Percentiles rank a stretch among this genome's conserved stretches.
phyloP scores from a whole-genome alignment of 805 yeast species.

The Suhomyces pyralidae region DNA sequence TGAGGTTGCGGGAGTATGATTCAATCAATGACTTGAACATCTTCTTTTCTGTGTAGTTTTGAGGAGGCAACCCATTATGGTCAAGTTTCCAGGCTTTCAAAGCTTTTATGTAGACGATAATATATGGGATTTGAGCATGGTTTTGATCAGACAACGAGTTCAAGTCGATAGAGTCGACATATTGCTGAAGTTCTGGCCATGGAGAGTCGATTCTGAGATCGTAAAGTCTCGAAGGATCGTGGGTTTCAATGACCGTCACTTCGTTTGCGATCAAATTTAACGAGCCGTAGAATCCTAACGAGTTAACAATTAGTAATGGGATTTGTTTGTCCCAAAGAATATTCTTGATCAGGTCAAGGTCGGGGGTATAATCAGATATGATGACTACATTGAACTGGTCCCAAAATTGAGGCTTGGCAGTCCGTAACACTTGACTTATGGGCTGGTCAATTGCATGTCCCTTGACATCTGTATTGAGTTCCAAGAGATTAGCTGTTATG shows the following conservation, averaged over 20 bases:
- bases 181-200: slow-evolving; percentile 64
- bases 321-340: slow-evolving; percentile 42
- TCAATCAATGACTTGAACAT: slow-evolving; percentile 37
- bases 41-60: slow-evolving; percentile 38
- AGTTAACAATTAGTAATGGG: slow-evolving; percentile 52
- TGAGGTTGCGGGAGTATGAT: slow-evolving; percentile 42
- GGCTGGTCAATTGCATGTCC: slow-evolving; percentile 27
- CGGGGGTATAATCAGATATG: slow-evolving; percentile 28
- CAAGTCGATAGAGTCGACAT: slow-evolving; percentile 51
- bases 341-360: slow-evolving; percentile 27
- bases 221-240: slow-evolving; percentile 58
- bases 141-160: slow-evolving; percentile 42
- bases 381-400: slow-evolving; percentile 49
- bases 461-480: slow-evolving; percentile 58
- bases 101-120: slow-evolving; percentile 58
- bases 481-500: slow-evolving; percentile 42
- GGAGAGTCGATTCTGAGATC: slow-evolving; percentile 69
- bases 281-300: slow-evolving; percentile 66
- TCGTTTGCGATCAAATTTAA: slow-evolving; percentile 52
- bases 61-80: slow-evolving; percentile 31
- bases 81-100: slow-evolving; percentile 39
- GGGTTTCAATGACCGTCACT: slow-evolving; percentile 69
- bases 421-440: slow-evolving; percentile 10
- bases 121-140: slow-evolving; percentile 65
- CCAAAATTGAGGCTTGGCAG: slow-evolving; percentile 38